phyloP scores from a whole-genome alignment of 371 early-diverging fungal genomes.

The Aphelidium insulamus region DNA sequence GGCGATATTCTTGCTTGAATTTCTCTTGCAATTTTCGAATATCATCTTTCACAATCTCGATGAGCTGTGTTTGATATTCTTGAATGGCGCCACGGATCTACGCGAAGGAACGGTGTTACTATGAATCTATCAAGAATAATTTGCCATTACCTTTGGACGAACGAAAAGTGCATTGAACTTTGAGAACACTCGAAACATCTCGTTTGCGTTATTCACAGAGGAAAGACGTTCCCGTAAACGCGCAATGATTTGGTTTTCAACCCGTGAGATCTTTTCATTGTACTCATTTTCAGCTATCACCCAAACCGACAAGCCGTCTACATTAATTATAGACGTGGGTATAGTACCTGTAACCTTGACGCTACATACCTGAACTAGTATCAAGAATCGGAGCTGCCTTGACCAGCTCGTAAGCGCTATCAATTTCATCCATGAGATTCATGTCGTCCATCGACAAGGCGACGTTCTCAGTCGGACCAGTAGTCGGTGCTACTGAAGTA shows the following conservation, averaged over 20 bases:
- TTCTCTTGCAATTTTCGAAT: constrained; percentile 84
- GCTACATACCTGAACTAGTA: constrained; percentile 37
- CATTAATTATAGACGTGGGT: background rate
- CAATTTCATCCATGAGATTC: background rate
- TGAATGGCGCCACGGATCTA: constrained; percentile 94
- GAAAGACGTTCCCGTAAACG: constrained; percentile 80
- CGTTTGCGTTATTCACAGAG: constrained; percentile 84
- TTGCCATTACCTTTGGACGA: constrained; percentile 48
- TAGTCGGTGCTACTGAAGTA: background rate
- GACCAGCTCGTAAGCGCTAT: constrained; percentile 87
- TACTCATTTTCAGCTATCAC: constrained; percentile 71
- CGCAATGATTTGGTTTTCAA: constrained; percentile 92
- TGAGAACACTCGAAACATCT: constrained; percentile 96
- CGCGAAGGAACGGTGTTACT: background rate
- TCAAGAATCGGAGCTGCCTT: constrained; percentile 87
- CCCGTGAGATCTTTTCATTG: constrained; percentile 80
- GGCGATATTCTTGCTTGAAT: constrained; percentile 75
- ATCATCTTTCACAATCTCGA: constrained; percentile 92
- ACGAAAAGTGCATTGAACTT: constrained; percentile 97
- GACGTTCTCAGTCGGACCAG: background rate
- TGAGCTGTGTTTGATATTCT: constrained; percentile 93
- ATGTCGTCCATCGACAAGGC: background rate
- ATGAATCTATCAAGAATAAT: constrained; percentile 1
- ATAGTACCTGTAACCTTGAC: background rate
- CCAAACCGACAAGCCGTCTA: constrained; percentile 86